Evolutionary conservation across 2,329 filamentous ascomycete species (phyloP).

Genomic region (Talaromyces rugulosus): DNA sequence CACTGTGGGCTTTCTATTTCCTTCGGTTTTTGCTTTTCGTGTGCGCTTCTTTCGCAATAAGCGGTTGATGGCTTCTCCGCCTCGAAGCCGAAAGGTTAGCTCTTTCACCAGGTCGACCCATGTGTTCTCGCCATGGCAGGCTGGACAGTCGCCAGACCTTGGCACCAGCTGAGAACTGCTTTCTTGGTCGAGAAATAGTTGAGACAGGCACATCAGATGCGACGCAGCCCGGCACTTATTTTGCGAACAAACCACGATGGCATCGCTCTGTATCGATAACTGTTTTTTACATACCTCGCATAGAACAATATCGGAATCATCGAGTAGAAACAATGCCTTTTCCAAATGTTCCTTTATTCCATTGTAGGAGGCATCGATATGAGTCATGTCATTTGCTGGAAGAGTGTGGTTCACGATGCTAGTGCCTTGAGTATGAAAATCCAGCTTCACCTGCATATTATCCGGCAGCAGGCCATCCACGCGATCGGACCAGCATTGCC

Average conservation of each 20-base stretch:
- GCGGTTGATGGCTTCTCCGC: constrained; percentile 60
- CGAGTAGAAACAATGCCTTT: constrained; percentile 46
- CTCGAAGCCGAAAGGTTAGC: constrained; percentile 68
- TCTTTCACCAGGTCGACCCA: constrained; percentile 84
- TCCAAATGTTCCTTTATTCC: constrained; percentile 47
- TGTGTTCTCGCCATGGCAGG: constrained; percentile 57
- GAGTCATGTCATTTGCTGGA: constrained; percentile 19
- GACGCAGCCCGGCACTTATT: constrained; percentile 44
- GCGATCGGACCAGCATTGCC: constrained; percentile 57
- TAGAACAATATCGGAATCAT: constrained; percentile 27
- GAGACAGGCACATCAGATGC: constrained; percentile 57
- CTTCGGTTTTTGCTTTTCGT: constrained; percentile 7
- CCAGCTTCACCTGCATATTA: constrained; percentile 53
- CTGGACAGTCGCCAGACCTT: constrained; percentile 64
- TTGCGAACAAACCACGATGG: constrained; percentile 51
- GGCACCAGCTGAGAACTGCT: constrained; percentile 56
- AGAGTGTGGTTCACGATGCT: constrained; percentile 10
- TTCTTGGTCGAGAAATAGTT: constrained; percentile 45
- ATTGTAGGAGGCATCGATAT: constrained; percentile 52
- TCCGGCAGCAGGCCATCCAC: constrained; percentile 46
- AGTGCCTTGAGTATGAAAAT: constrained; percentile 31
- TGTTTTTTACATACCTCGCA: constrained; percentile 50
- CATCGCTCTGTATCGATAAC: constrained; percentile 34
- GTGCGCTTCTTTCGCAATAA: constrained; percentile 59
- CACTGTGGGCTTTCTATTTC: constrained; percentile 10